Conservation (phyloP, 225 moss, liverwort and hornwort genomes). For the Straminergon stramineum region DNA sequence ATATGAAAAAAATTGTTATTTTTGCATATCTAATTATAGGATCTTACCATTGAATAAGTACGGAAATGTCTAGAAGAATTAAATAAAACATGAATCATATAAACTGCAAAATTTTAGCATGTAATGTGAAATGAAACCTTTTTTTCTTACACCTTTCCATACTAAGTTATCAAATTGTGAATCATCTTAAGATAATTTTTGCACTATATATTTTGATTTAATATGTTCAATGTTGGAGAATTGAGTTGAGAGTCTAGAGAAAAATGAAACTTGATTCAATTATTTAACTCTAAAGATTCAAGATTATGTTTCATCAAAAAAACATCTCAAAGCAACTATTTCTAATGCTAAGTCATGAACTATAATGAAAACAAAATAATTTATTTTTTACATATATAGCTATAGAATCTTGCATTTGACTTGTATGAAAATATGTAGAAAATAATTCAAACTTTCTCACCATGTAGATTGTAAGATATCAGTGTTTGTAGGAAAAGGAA, state of each 20-base stretch:
- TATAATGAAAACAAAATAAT: neutral
- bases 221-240: neutral
- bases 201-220: neutral
- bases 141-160: neutral
- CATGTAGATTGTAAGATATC: neutral
- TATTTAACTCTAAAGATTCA: neutral
- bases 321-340: neutral
- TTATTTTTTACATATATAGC: neutral
- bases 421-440: neutral
- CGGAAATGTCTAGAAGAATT: accelerated
- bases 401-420: neutral
- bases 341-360: neutral
- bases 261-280: neutral
- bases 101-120: neutral
- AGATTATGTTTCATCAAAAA: neutral
- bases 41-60: neutral
- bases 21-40: neutral
- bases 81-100: neutral
- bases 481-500: neutral
- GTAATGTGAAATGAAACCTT: neutral
- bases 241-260: neutral
- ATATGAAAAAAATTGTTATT: neutral
- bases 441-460: neutral
- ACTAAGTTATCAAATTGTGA: neutral
- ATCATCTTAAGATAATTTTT: neutral